A percentile compares a stretch with the other conserved stretches of the same genome.
phyloP scores from a whole-genome alignment of 2,329 filamentous ascomycete species.

The Pyricularia sp. region DNA sequence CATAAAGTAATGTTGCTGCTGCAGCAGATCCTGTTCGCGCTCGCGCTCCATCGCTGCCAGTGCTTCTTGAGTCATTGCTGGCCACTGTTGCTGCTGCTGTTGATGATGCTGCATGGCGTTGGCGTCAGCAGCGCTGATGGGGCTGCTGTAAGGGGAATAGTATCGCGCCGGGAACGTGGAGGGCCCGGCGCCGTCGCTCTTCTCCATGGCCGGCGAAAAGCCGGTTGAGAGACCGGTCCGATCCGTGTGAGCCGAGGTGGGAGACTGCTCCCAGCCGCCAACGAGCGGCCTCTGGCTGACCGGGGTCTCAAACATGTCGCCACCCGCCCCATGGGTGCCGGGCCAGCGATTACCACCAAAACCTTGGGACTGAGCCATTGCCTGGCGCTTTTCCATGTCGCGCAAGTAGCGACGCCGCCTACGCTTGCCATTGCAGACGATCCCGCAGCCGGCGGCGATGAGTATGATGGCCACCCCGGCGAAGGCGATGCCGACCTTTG shows the following conservation, averaged over 20 bases:
- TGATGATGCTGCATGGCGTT: slow-evolving; percentile 25
- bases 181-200: slow-evolving; percentile 6
- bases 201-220: slow-evolving; percentile 10
- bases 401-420: slow-evolving; percentile 42
- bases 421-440: slow-evolving; percentile 48
- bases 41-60: slow-evolving; percentile 11
- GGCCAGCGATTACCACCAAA: slow-evolving; percentile 15
- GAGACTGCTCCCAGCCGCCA: slow-evolving; percentile 45
- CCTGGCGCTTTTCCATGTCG: slow-evolving; percentile 30
- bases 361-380: slow-evolving; percentile 29
- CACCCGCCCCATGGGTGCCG: slow-evolving; percentile 27
- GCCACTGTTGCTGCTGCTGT: slow-evolving; percentile 11
- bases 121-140: slow-evolving; percentile 34
- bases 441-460: slow-evolving; percentile 35
- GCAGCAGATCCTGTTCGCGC: slow-evolving; percentile 10
- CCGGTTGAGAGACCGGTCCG: slow-evolving; percentile 11
- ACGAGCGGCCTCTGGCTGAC: slow-evolving; percentile 42
- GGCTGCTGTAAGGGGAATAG: slow-evolving; percentile 51
- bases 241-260: slow-evolving; percentile 31
- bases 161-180: slow-evolving; percentile 29
- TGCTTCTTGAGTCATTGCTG: slow-evolving; percentile 14
- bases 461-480: slow-evolving; percentile 40
- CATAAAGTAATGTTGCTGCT: slow-evolving; percentile 11
- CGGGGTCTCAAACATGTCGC: slow-evolving; percentile 41
- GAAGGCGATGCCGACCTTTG: slow-evolving; percentile 48